phyloP scores from a whole-genome alignment of 164 flowering plant species.

The Liriodendron chinense region DNA sequence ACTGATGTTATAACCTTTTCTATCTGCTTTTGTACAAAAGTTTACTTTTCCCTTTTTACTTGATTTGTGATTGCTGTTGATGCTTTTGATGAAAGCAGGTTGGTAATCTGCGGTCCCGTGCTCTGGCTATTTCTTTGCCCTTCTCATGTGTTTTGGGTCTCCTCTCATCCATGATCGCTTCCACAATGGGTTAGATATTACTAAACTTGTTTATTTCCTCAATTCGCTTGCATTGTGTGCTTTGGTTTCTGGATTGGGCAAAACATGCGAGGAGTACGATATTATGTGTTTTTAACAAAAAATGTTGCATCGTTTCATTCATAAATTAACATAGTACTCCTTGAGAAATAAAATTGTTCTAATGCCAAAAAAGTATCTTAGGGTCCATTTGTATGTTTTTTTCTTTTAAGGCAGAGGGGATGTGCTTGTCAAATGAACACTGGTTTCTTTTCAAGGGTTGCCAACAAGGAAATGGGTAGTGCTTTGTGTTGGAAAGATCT shows the following conservation, averaged over 20 bases:
- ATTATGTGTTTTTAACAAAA: background rate
- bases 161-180: conserved; percentile 74
- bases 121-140: conserved; percentile 76
- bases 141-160: conserved; percentile 81
- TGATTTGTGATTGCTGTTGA: background rate
- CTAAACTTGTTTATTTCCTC: background rate
- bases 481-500: too few species aligned
- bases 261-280: background rate
- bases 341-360: too few species aligned
- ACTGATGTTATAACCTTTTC: background rate
- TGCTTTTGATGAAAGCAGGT: conserved; percentile 41
- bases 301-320: background rate
- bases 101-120: conserved; percentile 54
- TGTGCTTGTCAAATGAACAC: too few species aligned
- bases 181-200: conserved; percentile 66
- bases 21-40: background rate
- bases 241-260: background rate
- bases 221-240: background rate
- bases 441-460: too few species aligned
- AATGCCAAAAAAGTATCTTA: too few species aligned
- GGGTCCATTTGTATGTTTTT: too few species aligned
- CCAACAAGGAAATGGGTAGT: too few species aligned
- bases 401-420: too few species aligned
- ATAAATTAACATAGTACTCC: too few species aligned
- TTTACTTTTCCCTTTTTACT: background rate